These are phyloP conservation scores for Tetradesmus lagerheimii DNA, from an alignment of 139 green algal genomes.

Conservation along the genomic window DNA sequence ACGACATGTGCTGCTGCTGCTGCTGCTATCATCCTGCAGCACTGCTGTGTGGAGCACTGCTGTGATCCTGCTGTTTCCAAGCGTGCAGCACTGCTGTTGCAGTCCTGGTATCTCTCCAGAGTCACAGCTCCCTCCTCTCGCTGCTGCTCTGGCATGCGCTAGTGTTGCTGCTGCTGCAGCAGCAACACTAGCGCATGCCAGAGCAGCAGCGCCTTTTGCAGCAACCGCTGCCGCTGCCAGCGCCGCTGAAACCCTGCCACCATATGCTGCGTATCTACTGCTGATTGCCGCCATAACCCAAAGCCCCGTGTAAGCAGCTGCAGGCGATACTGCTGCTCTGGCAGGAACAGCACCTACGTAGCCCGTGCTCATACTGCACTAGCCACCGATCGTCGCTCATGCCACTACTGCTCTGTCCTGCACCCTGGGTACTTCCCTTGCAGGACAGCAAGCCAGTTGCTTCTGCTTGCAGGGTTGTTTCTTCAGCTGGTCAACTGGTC, in stretches of 20 bases:
- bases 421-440: neutral
- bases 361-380: neutral
- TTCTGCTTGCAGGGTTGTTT: neutral
- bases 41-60: neutral
- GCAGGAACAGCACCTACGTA: neutral
- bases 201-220: constrained; percentile 25
- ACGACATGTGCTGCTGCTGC: neutral
- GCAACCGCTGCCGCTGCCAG: constrained; percentile 40
- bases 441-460: neutral
- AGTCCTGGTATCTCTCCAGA: neutral
- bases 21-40: neutral
- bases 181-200: constrained; percentile 14
- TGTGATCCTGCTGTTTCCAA: neutral
- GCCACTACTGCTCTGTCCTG: constrained; percentile 39
- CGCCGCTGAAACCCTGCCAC: neutral
- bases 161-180: constrained; percentile 24
- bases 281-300: neutral
- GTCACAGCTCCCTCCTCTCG: neutral
- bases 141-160: no score
- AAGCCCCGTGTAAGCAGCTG: neutral
- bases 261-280: neutral
- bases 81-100: neutral
- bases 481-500: neutral
- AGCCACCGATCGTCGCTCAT: neutral
- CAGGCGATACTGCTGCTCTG: neutral